Evolutionary conservation across 2,329 filamentous ascomycete species (phyloP).

Genomic region (Fusarium nanum): DNA sequence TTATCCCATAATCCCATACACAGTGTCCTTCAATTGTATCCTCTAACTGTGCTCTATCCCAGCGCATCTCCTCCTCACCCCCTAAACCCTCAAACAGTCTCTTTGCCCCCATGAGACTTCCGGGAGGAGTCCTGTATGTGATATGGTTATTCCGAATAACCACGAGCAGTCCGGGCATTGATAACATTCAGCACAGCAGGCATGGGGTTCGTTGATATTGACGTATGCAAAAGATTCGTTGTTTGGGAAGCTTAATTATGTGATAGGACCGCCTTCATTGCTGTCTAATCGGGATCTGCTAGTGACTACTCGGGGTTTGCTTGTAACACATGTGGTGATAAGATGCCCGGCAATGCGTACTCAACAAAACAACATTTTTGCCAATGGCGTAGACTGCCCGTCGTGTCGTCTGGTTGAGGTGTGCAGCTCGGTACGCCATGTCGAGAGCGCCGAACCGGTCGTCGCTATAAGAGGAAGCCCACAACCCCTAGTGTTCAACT

Average conservation of each 20-base stretch:
- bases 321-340: not conserved
- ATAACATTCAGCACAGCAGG: not conserved
- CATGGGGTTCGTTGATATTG: not conserved
- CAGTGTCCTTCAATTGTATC: too few species aligned
- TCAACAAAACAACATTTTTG: not conserved
- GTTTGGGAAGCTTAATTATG: accelerated
- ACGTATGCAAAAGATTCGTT: accelerated
- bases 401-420: conserved; percentile 1
- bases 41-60: not conserved
- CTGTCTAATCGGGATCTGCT: too few species aligned
- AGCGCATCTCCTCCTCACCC: not conserved
- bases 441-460: conserved; percentile 24
- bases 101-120: not conserved
- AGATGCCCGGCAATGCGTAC: not conserved
- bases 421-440: conserved; percentile 10
- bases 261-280: not conserved
- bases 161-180: not conserved
- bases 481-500: conserved; percentile 13
- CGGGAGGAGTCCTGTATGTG: not conserved
- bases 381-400: not conserved
- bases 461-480: conserved; percentile 20
- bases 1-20: too few species aligned
- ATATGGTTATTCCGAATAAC: not conserved
- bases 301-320: too few species aligned
- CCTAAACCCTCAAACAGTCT: not conserved